phyloP scores from a whole-genome alignment of 129 eudicot genomes.

The Erigeron canadensis region DNA sequence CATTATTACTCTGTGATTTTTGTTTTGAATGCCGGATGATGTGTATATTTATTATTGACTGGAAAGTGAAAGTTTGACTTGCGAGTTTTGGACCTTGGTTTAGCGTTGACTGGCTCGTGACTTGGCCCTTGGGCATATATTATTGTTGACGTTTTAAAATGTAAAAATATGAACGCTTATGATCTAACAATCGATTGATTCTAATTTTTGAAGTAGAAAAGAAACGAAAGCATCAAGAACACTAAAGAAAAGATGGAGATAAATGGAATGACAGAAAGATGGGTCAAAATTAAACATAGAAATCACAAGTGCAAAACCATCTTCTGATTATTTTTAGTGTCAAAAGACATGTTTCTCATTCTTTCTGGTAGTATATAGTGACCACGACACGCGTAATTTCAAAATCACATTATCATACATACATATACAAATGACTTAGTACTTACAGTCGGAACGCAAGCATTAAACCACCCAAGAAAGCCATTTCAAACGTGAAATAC shows the following conservation, averaged over 20 bases:
- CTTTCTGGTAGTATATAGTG: not conserved
- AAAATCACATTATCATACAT: not conserved
- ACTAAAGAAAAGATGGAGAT: not conserved
- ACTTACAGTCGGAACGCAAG: not conserved
- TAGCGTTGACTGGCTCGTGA: too few relatives aligned
- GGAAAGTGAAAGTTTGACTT: too few relatives aligned
- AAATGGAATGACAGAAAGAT: not conserved
- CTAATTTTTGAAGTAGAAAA: not conserved
- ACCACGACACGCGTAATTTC: not conserved
- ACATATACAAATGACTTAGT: conserved; percentile 7
- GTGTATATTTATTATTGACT: too few relatives aligned
- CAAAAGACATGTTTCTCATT: conserved; percentile 1
- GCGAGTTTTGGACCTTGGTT: too few relatives aligned
- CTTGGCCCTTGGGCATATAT: too few relatives aligned
- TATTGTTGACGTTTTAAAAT: too few relatives aligned
- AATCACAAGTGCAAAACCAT: not conserved
- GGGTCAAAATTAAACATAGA: not conserved
- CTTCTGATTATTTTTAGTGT: not conserved
- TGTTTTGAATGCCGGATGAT: too few relatives aligned
- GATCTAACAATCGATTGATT: not conserved
- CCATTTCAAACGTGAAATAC: conserved; percentile 16
- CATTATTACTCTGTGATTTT: too few relatives aligned
- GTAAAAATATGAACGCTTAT: too few relatives aligned
- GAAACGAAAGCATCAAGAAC: not conserved
- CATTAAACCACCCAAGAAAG: conserved; percentile 9